A percentile compares a stretch with the other conserved stretches of the same genome.
These are phyloP conservation scores for Dactylorhiza incarnata DNA, from an alignment of 106 monocot genomes.

Conservation along the genomic window DNA sequence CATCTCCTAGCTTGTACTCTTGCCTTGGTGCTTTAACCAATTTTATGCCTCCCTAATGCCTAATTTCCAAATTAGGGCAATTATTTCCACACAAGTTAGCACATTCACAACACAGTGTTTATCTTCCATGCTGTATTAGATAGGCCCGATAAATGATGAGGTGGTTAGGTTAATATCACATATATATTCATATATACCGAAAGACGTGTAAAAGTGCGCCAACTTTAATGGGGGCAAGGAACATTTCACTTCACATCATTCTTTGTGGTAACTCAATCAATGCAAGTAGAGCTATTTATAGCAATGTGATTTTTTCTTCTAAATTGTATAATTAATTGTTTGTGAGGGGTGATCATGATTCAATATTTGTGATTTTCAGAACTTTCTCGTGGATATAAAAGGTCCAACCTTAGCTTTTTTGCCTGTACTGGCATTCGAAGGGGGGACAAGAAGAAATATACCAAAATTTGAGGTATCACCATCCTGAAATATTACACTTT, in stretches of 20 bases:
- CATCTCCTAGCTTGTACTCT: background rate
- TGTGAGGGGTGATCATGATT: background rate
- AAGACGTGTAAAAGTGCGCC: too few species aligned
- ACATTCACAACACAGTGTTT: too few species aligned
- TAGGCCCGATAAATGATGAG: too few species aligned
- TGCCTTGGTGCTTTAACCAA: background rate
- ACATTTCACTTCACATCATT: background rate
- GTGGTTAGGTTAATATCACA: too few species aligned
- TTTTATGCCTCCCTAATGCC: background rate
- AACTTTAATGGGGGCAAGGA: too few species aligned
- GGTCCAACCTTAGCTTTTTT: slow-evolving; percentile 68
- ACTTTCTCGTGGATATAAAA: slow-evolving; percentile 91
- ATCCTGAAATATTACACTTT: background rate
- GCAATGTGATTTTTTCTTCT: background rate
- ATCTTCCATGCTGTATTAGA: too few species aligned
- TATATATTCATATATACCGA: too few species aligned
- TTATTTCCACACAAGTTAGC: background rate
- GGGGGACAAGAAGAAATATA: slow-evolving; percentile 86
- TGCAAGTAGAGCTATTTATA: background rate
- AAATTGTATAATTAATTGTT: background rate
- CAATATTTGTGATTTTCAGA: slow-evolving; percentile 29
- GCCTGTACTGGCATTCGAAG: slow-evolving; percentile 96
- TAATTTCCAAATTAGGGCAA: background rate
- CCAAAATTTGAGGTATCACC: slow-evolving; percentile 83
- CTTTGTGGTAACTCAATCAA: background rate